Evolutionary conservation across 2,329 filamentous ascomycete species (phyloP), one percentile per base, ranked within the genome.

Genomic region (Hortaea werneckii): DNA sequence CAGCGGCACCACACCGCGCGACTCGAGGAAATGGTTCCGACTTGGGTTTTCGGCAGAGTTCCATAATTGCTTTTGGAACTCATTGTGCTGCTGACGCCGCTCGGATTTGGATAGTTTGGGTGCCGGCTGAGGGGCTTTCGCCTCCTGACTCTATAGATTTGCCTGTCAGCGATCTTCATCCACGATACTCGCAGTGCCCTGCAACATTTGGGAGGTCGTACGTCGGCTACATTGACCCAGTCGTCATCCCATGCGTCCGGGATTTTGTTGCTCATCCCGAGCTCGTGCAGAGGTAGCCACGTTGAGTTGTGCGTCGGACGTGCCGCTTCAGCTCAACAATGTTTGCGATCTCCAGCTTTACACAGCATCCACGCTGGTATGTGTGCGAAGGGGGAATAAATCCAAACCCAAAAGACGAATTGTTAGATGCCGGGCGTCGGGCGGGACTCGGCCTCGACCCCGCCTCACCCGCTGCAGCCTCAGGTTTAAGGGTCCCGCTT

Each of bases 161-260:
- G 13, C 40, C 43, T 43, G 47, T 34, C 28, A 10, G 32, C 32
- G 4, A 35, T 3, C 32, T 35, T 35, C 32, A 35, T 9, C 20
- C 26, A 39, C 8, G 11, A 20, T n/a, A 12, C 38, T 35, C 20
- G 13, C 9, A 41, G 29, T 20, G 20, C 20, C 20, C 20, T 20
- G 20, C 20, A 20, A 20, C 20, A 20, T 20, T 20, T 20, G 20
- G 20, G 20, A 40, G 35, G 37, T 32, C 47, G 40, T 70, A 81
- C 78, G 68, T 94, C 87, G 47, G 85, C 87, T 61, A 84, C 77
- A 5, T 72, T 68, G 63, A 90, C 86, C 88, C 89, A 96, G 60
- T 95, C 86, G 57, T 94, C 82, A 53, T 90, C 87, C 90, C 90
- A 95, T 13, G 87, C 89, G 64, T 88, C 79, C 34, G 85, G 82